phyloP scores from a whole-genome alignment of 2,329 filamentous ascomycete genomes.

The Sclerotinia spermophila region DNA sequence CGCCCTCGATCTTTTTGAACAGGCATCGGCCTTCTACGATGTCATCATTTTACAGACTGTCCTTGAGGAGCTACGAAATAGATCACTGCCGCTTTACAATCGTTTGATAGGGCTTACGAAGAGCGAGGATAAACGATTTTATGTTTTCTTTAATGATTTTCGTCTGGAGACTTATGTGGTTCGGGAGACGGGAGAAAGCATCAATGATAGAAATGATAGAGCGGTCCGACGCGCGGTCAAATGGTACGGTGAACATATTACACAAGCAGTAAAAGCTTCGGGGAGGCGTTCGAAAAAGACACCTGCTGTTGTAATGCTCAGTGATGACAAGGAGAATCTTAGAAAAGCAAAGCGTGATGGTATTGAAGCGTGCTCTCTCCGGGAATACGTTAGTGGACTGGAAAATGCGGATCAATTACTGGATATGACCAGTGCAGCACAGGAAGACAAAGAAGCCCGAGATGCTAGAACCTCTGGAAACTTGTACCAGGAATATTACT shows the following conservation, averaged over 20 bases:
- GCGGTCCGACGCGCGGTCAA: conserved; percentile 80
- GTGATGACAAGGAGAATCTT: conserved; percentile 85
- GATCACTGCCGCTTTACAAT: conserved; percentile 92
- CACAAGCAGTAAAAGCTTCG: conserved; percentile 53
- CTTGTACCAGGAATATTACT: conserved; percentile 85
- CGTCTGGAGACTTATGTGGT: conserved; percentile 83
- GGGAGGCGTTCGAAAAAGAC: conserved; percentile 50
- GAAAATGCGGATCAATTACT: conserved; percentile 81
- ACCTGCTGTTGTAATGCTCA: conserved; percentile 87
- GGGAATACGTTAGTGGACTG: conserved; percentile 78
- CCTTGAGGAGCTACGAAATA: conserved; percentile 90
- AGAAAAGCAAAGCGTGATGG: conserved; percentile 74
- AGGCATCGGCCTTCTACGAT: conserved; percentile 87
- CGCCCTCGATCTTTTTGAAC: conserved; percentile 96
- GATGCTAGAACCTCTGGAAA: conserved; percentile 63
- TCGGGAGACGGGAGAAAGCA: conserved; percentile 72
- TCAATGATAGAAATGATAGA: conserved; percentile 95
- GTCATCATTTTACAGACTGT: conserved; percentile 97
- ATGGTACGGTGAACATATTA: conserved; percentile 87
- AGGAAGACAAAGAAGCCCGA: conserved; percentile 62
- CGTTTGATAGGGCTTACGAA: conserved; percentile 85
- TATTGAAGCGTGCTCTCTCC: conserved; percentile 64
- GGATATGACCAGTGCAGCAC: conserved; percentile 86
- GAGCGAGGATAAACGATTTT: conserved; percentile 95
- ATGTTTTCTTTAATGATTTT: conserved; percentile 99